These are phyloP conservation scores for Solanum gandarillasii DNA, from an alignment of 257 asterid genomes.

Conservation along the genomic window DNA sequence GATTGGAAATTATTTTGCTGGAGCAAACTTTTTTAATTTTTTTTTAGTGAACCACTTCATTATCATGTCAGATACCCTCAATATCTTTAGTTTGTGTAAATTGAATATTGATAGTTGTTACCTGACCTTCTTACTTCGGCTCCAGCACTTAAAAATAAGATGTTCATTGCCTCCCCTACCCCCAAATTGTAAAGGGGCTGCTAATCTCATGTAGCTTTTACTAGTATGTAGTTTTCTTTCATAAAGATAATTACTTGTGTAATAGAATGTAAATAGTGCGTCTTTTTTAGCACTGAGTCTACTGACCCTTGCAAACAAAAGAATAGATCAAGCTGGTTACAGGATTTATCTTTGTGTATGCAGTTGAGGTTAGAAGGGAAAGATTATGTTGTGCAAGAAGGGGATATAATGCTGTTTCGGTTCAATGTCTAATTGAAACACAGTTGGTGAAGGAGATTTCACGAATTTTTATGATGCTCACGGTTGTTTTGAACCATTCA, in stretches of 20 bases:
- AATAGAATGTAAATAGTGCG: not conserved
- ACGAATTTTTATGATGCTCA: not conserved
- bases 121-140: not conserved
- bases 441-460: not conserved
- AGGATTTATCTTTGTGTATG: slow-evolving; percentile 8
- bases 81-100: not conserved
- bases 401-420: slow-evolving; percentile 89
- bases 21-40: not conserved
- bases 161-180: not conserved
- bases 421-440: slow-evolving; percentile 55
- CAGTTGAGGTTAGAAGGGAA: slow-evolving; percentile 97
- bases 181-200: not conserved
- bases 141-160: not conserved
- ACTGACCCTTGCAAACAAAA: not conserved
- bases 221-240: not conserved
- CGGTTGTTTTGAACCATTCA: not conserved
- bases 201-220: not conserved
- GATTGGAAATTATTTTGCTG: not conserved
- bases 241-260: not conserved
- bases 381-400: slow-evolving; percentile 89
- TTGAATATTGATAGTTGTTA: not conserved
- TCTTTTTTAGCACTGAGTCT: not conserved
- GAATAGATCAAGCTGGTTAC: not conserved
- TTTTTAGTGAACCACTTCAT: not conserved
- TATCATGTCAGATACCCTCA: not conserved